Evolutionary conservation across 805 yeast genomes (phyloP), one percentile per base, ranked within the genome.

Genomic region (Kazachstania africana): DNA sequence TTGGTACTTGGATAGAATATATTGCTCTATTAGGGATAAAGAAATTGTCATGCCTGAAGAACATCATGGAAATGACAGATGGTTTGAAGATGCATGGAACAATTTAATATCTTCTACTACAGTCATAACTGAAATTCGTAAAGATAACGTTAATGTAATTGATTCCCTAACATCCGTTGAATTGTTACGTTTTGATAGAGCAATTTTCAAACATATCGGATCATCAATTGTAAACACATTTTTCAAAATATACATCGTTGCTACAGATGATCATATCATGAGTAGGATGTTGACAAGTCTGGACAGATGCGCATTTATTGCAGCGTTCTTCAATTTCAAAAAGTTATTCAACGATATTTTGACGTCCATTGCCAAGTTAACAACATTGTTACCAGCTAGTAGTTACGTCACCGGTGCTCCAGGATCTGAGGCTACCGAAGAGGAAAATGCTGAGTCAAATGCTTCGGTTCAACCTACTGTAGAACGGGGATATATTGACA

Each of bases 21-120:
- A 81, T 55, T 60, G 69, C 16, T 79, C 94, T 1, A 87, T 91
- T 34, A 68, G 73, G 38, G 82, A 78, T 34, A 71, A 79, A 32
- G 99, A 91, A 55, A 91, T 91, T 40, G 83, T 91, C 29, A 82
- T 93, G 87, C 97, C 98, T 0, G 97, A 91, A 47, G 98, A 91
- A 48, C 96, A 88, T 45, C 93, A 84, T 50, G 91, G 88, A 12
- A 82, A 85, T 8, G 81, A 84, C 14, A 84, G 80, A 50, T 79
- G 94, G 76, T 88, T 87, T 55, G 96, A 87, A 49, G 88, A 81
- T 47, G 63, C 72, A 12, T 81, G 94, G 94, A 76, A 77, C 42
- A 75, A 78, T 36, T 53, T 80, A 37, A 69, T 81, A 26, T 58
- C 59, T 14, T 52, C 59, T 1, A 57, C 63, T 14, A 53, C 57